Evolutionary conservation across 1,284 basidiomycete genomes (phyloP).

Genomic region (Sporisorium graminicola): DNA sequence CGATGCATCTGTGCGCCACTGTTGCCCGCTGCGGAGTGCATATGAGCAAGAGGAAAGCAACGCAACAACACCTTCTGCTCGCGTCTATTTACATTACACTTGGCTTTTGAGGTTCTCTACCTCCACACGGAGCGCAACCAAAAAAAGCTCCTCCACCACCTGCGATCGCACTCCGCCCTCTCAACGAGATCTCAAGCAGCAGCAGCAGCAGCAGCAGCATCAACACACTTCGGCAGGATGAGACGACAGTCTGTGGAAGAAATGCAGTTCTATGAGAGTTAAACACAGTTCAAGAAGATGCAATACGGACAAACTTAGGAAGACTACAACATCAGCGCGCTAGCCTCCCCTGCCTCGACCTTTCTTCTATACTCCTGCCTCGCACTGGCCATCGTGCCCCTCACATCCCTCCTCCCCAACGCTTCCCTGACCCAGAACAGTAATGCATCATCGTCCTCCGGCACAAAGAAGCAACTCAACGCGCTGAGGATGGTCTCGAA

Average conservation of each 20-base stretch:
- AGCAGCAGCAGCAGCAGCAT: not conserved
- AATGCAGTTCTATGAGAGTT: not conserved
- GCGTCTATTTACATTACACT: not conserved
- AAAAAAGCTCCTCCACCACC: not conserved
- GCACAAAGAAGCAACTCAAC: constrained; percentile 59
- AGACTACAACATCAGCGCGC: constrained; percentile 22
- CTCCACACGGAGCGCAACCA: not conserved
- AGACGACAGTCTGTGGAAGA: not conserved
- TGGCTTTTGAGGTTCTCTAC: not conserved
- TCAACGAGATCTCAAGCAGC: not conserved
- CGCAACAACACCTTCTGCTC: not conserved
- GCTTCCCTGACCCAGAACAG: constrained; percentile 58
- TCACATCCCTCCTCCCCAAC: constrained; percentile 36
- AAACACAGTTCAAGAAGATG: not conserved
- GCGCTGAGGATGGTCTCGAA: constrained; percentile 58
- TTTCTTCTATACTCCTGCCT: constrained; percentile 36
- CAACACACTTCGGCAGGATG: not conserved
- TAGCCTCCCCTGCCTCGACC: constrained; percentile 20
- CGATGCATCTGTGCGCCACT: constrained; percentile 1
- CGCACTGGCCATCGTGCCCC: constrained; percentile 14
- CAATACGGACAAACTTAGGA: not conserved
- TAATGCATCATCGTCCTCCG: constrained; percentile 62
- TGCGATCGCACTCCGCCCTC: not conserved
- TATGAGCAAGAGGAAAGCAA: not conserved
- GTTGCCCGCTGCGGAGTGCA: not conserved